Percentiles rank a stretch among this genome's conserved stretches.
phyloP scores from a whole-genome alignment of 768 basidiomycete genomes.

The Sutorius australiensis region DNA sequence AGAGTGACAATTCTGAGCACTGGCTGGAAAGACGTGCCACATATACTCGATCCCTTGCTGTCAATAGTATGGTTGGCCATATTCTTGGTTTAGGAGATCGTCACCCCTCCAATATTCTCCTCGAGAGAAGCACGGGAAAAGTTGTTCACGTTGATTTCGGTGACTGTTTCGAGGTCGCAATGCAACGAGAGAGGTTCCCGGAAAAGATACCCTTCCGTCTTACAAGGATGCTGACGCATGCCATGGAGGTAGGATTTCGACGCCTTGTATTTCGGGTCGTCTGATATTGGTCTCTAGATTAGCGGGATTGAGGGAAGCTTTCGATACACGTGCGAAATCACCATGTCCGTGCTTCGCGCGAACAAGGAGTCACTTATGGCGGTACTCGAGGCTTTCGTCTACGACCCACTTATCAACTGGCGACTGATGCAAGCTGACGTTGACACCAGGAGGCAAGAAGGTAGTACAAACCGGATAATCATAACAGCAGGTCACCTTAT shows the following conservation, averaged over 20 bases:
- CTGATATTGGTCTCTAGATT: conserved; percentile 53
- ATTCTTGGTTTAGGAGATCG: conserved; percentile 97
- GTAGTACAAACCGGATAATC: conserved; percentile 32
- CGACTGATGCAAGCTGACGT: conserved; percentile 83
- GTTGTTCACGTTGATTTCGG: conserved; percentile 97
- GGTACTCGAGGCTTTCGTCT: conserved; percentile 96
- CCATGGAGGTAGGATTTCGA: conserved; percentile 80
- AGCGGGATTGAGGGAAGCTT: conserved; percentile 98
- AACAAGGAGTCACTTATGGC: conserved; percentile 99
- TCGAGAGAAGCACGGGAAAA: conserved; percentile 89
- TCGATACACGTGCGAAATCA: conserved; percentile 91
- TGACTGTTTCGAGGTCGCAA: conserved; percentile 97
- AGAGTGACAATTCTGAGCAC: conserved; percentile 91
- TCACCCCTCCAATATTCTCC: conserved; percentile 91
- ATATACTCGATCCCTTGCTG: conserved; percentile 92
- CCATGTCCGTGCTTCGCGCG: conserved; percentile 94
- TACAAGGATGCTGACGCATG: conserved; percentile 96
- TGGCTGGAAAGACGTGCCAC: conserved; percentile 97
- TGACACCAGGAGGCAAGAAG: conserved; percentile 66
- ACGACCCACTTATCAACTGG: conserved; percentile 98
- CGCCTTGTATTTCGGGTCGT: background rate
- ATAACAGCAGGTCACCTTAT: conserved; percentile 3
- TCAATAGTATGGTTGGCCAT: conserved; percentile 98
- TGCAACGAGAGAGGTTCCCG: conserved; percentile 98
- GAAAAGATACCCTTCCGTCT: conserved; percentile 98